Base-by-base conservation (phyloP, 2,329 filamentous ascomycete species). In the Calonectria fujianensis region DNA sequence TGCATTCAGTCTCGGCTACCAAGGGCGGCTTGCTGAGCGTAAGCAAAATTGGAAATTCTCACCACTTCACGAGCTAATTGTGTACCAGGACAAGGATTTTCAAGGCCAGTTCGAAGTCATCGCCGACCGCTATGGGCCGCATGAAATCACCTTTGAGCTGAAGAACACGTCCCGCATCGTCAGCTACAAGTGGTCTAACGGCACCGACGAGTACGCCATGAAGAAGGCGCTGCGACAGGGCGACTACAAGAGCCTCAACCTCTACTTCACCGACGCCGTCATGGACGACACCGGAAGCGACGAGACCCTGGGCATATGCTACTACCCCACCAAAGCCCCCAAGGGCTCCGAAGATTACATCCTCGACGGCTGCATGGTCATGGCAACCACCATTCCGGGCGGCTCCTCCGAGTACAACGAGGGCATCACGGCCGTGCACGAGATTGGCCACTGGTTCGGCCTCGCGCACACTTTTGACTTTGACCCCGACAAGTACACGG, bases 371-470 rank as follows among this genome's bases (percentile, higher is more conserved):
- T 63, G 57, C 57, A 41, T 39, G 7, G 11, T 63, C 4, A 2
- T 20, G 16, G 41, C 57, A 2, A 63, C 1, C 35, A 63, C 24
- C 3, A 39, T 63, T 4, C 57, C 57, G 16, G 57, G 35, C 16
- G 57, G 57, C 7, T 41, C 57, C 4, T 4, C 27, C 0, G 57
- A 41, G 7, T 63, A 41, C n/a, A 37, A 63, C 16, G 35, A 63
- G 14, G 57, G 57, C 27, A 63, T 63, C 24, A 63, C 57, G 6
- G 24, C 57, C 16, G 57, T 63, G 16, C 57, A 63, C 37, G 57
- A 63, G 57, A 63, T 63, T 4, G 57, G 57, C n/a, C 57, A 63
- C 37, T 63, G 57, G 57, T 63, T 63, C 14, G 57, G 57, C 24
- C 35, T 63, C 4, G 35, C 35, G 5, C 57, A 63, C n/a, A 63